Evolutionary conservation across 2,329 filamentous ascomycete genomes (phyloP).

Genomic region (Aspergillus caelatus): DNA sequence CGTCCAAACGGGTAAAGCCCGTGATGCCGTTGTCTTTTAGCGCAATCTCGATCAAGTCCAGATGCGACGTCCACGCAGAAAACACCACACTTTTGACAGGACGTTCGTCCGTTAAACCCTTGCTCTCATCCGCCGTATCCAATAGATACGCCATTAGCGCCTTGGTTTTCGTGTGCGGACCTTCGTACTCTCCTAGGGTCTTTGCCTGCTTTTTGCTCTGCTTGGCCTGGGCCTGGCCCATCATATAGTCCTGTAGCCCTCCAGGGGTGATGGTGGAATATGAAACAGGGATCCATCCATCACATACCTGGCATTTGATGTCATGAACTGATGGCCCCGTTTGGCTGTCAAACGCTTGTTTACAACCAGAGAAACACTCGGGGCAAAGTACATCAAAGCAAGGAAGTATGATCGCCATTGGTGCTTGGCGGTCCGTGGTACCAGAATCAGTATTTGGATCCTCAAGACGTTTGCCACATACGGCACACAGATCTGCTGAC

Average conservation of each 20-base stretch:
- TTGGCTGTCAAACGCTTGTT: constrained; percentile 53
- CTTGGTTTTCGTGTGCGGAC: constrained; percentile 89
- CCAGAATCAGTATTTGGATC: constrained; percentile 57
- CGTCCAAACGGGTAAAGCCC: constrained; percentile 79
- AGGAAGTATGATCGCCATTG: constrained; percentile 73
- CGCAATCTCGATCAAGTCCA: constrained; percentile 87
- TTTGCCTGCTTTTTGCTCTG: constrained; percentile 60
- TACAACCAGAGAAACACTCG: constrained; percentile 67
- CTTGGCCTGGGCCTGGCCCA: constrained; percentile 61
- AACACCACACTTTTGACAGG: constrained; percentile 94
- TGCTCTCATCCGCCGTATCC: constrained; percentile 61
- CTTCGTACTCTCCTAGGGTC: constrained; percentile 69
- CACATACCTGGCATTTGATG: constrained; percentile 68
- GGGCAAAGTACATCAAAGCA: constrained; percentile 87
- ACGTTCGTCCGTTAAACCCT: constrained; percentile 59
- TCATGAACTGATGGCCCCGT: constrained; percentile 51
- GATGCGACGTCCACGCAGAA: constrained; percentile 92
- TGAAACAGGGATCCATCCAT: constrained; percentile 62
- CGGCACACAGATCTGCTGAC: constrained; percentile 71
- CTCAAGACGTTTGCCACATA: constrained; percentile 68
- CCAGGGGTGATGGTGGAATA: constrained; percentile 70
- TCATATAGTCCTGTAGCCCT: constrained; percentile 51
- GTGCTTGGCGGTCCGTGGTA: constrained; percentile 53
- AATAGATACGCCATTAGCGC: constrained; percentile 77
- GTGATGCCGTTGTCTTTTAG: constrained; percentile 60